A percentile compares a stretch with the other conserved stretches of the same genome.
Conservation (phyloP, 805 yeast genomes). For the Lachancea sp. region DNA sequence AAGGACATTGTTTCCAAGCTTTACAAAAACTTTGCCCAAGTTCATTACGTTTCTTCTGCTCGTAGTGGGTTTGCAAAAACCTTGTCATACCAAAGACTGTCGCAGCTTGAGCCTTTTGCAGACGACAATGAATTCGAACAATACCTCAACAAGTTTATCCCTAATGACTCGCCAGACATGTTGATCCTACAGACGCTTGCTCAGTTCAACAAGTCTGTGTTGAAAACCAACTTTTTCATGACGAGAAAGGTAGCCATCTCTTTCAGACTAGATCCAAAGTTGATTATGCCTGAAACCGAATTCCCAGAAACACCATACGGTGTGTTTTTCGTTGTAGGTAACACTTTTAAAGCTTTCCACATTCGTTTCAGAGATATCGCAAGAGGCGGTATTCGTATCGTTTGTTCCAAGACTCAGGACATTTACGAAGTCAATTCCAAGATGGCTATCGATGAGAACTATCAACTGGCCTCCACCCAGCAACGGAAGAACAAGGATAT, state of each 20-base stretch:
- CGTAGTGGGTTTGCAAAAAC: conserved; percentile 59
- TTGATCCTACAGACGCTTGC: conserved; percentile 76
- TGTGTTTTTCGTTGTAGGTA: conserved; percentile 91
- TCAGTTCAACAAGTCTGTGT: conserved; percentile 75
- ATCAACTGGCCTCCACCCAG: conserved; percentile 91
- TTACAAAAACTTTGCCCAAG: conserved; percentile 86
- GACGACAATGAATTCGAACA: conserved; percentile 68
- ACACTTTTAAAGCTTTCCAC: conserved; percentile 96
- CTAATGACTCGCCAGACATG: conserved; percentile 70
- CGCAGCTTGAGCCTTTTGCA: conserved; percentile 68
- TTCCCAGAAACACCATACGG: conserved; percentile 93
- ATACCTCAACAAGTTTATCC: conserved; percentile 58
- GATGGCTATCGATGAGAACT: conserved; percentile 91
- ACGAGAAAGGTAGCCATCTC: conserved; percentile 94
- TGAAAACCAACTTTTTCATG: conserved; percentile 90
- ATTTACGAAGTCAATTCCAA: conserved; percentile 80
- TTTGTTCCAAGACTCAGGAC: conserved; percentile 77
- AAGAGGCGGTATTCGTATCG: conserved; percentile 96
- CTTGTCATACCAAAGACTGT: conserved; percentile 77
- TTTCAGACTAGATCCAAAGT: conserved; percentile 80
- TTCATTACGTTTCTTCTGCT: conserved; percentile 61
- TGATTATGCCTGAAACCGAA: conserved; percentile 70
- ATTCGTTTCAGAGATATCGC: conserved; percentile 95
- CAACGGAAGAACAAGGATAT: conserved; percentile 96
- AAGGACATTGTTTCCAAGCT: conserved; percentile 69